Percentiles rank a stretch among this genome's conserved stretches.
These are phyloP conservation scores for Globisporangium cylindrosporum DNA, from an alignment of 352 stramenopile genomes.

Conservation along the genomic window DNA sequence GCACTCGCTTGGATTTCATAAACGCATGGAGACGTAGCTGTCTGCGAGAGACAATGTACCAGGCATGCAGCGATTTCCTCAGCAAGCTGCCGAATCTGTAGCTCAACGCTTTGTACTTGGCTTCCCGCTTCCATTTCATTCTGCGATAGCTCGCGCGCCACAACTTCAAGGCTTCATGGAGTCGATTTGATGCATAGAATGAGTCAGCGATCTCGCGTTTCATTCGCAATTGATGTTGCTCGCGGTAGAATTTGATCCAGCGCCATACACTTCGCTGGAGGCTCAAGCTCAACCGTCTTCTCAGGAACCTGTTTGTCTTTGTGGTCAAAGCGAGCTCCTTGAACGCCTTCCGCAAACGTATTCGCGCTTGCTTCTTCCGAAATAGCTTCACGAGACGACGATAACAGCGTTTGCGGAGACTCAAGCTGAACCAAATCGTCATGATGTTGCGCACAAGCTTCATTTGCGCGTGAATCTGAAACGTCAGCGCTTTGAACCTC, in stretches of 20 bases:
- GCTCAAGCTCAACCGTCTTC: slow-evolving; percentile 11
- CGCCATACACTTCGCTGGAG: not conserved
- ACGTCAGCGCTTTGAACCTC: not conserved
- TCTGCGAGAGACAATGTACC: slow-evolving; percentile 24
- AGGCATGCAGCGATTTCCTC: slow-evolving; percentile 23
- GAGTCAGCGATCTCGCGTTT: not conserved
- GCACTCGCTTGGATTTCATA: slow-evolving; percentile 6
- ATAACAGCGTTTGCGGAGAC: slow-evolving; percentile 31
- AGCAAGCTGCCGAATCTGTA: slow-evolving; percentile 29
- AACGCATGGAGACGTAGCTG: slow-evolving; percentile 20
- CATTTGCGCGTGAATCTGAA: slow-evolving; percentile 16
- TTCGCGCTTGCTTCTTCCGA: slow-evolving; percentile 30
- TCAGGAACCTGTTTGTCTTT: slow-evolving; percentile 11
- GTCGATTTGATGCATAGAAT: slow-evolving; percentile 13
- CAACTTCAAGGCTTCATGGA: not conserved
- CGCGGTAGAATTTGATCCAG: slow-evolving; percentile 5
- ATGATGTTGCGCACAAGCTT: slow-evolving; percentile 16
- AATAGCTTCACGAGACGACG: slow-evolving; percentile 41
- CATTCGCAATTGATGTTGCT: not conserved
- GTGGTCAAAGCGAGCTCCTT: slow-evolving; percentile 18
- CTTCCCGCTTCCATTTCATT: not conserved
- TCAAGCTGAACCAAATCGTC: slow-evolving; percentile 26
- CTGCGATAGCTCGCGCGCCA: slow-evolving; percentile 12
- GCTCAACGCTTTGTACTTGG: slow-evolving; percentile 22
- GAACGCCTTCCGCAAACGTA: slow-evolving; percentile 16